phyloP scores from a whole-genome alignment of 495 filamentous ascomycete species.

The Penicillium verhagenii region DNA sequence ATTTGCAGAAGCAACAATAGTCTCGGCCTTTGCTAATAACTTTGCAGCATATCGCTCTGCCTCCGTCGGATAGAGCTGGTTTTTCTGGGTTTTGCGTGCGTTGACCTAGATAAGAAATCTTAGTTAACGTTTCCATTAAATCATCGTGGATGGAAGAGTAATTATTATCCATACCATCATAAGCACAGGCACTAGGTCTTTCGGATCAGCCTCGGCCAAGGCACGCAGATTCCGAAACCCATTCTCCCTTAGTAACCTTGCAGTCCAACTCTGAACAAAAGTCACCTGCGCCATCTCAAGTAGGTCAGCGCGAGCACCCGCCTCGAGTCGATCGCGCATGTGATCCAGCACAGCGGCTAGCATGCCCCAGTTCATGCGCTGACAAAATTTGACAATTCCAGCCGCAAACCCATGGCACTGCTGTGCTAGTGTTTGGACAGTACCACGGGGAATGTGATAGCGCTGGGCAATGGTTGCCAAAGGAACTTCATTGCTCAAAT shows the following conservation, averaged over 20 bases:
- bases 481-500: conserved; percentile 77
- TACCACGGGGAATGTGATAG: conserved; percentile 67
- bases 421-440: conserved; percentile 70
- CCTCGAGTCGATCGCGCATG: conserved; percentile 71
- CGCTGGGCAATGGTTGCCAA: conserved; percentile 66
- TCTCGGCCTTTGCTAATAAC: conserved; percentile 62
- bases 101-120: conserved; percentile 26
- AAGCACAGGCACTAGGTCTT: conserved; percentile 67
- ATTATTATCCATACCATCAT: conserved; percentile 64
- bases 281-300: conserved; percentile 72
- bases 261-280: conserved; percentile 76
- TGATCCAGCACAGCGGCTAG: conserved; percentile 75
- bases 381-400: conserved; percentile 74
- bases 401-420: conserved; percentile 78
- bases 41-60: conserved; percentile 64
- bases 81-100: conserved; percentile 57
- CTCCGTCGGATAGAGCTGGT: conserved; percentile 55
- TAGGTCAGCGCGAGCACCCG: conserved; percentile 71
- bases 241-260: conserved; percentile 74
- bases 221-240: conserved; percentile 66
- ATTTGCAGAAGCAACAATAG: conserved; percentile 69
- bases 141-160: background rate
- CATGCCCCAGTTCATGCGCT: conserved; percentile 71
- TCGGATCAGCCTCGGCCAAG: conserved; percentile 65
- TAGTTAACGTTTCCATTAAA: background rate